phyloP scores from a whole-genome alignment of 2,329 filamentous ascomycete genomes.

The Phaeomoniella chlamydospora region DNA sequence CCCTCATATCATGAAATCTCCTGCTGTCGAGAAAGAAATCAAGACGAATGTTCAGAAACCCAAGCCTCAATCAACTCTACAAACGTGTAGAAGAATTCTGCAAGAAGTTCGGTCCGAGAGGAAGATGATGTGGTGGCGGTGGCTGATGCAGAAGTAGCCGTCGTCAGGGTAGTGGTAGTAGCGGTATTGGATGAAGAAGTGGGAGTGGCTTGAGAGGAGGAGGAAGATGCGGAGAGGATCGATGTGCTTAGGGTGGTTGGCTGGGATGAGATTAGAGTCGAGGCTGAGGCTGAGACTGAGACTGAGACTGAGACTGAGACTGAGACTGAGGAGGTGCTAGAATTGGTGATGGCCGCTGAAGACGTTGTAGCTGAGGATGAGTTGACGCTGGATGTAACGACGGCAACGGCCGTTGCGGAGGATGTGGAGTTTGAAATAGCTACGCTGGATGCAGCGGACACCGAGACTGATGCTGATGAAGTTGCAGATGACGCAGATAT shows the following conservation, averaged over 20 bases:
- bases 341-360: not conserved
- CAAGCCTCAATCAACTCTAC: no score
- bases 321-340: not conserved
- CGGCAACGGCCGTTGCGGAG: not conserved
- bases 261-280: not conserved
- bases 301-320: not conserved
- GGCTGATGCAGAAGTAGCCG: not conserved
- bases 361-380: not conserved
- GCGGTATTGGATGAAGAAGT: not conserved
- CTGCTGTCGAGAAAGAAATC: no score
- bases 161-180: not conserved
- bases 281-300: not conserved
- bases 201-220: not conserved
- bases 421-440: no score
- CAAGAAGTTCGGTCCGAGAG: no score
- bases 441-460: not conserved
- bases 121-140: not conserved
- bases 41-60: no score
- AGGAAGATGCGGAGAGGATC: not conserved
- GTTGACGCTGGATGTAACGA: not conserved
- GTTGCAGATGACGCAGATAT: not conserved
- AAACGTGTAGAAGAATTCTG: no score
- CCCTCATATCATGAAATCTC: no score
- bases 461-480: not conserved
- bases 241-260: slow-evolving; percentile 1